Evolutionary conservation across 345 rosid genomes (phyloP), one percentile per base, ranked within the genome.

Genomic region (Citrus unshiu): DNA sequence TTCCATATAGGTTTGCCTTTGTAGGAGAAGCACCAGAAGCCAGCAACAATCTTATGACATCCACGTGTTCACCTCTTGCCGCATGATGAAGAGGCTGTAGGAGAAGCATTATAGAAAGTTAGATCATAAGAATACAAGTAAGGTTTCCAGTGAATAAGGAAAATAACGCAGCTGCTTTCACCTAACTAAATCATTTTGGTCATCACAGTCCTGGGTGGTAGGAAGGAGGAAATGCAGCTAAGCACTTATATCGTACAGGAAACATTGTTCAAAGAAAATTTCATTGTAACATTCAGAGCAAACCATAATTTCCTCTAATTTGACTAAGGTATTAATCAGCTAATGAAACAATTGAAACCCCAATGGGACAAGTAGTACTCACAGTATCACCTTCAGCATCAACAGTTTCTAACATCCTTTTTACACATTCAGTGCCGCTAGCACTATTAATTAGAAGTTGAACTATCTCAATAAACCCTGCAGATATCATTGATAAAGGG

Each of bases 1-100:
- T 91, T 46, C 91, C 98, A 70, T 82, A 91, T 9, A 81, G 46
- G 85, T 96, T 94, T 75, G 78, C 67, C 68, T 71, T 83, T 12
- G 87, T 83, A 9, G 89, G 85, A 64, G 94, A 92, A 78, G 98
- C 95, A 24, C 97, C 95, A 69, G 88, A 82, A 62, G 85, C 81
- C 74, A 96, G 85, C 81, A 96, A 87, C 81, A 88, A 83, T 54
- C 90, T 86, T 68, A 93, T 78, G 68, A 93, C 93, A 34, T 91
- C 89, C 32, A 73, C 87, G 73, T 96, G 99, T 59, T 92, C 97
- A 70, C 97, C 99, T 84, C 98, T 89, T 32, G 97, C 98, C 29
- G 98, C 98, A 62, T 93, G 97, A 84, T 96, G 99, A 75, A 96
- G 94, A 74, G 99, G 98, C 98, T 94, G 84, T 62, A 70, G 64